phyloP scores from a whole-genome alignment of 2,329 filamentous ascomycete species.

The Colletotrichum siamense region DNA sequence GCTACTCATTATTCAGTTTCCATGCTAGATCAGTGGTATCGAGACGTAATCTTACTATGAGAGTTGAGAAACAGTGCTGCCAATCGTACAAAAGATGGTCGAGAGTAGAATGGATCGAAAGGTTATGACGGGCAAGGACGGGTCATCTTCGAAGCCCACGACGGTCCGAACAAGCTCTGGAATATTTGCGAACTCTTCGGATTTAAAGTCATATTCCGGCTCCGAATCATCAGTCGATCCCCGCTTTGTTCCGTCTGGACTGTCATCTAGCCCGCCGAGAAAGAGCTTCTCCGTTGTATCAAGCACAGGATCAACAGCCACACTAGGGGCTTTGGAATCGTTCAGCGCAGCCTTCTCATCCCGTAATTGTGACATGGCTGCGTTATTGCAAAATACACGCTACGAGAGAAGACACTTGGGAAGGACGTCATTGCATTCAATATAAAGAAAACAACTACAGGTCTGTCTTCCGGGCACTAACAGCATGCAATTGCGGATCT shows the following conservation, averaged over 20 bases:
- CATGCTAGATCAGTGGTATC: background rate
- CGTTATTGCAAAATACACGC: background rate
- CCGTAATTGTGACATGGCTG: background rate
- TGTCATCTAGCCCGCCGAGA: background rate
- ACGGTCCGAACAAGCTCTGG: slow-evolving; percentile 52
- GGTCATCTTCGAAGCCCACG: slow-evolving; percentile 63
- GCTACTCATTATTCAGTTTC: slow-evolving; percentile 51
- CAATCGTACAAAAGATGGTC: slow-evolving; percentile 1
- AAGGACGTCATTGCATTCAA: background rate
- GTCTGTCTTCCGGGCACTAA: no score
- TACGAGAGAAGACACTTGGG: background rate
- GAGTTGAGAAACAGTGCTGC: slow-evolving; percentile 6
- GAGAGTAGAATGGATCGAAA: slow-evolving; percentile 67
- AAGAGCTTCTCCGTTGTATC: slow-evolving; percentile 7
- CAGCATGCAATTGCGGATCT: slow-evolving; percentile 18
- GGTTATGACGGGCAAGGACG: slow-evolving; percentile 59
- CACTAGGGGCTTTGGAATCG: background rate
- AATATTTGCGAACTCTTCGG: slow-evolving; percentile 13
- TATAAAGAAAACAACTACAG: background rate
- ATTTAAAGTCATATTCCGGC: slow-evolving; percentile 16
- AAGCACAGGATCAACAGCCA: background rate
- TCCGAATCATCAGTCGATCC: background rate
- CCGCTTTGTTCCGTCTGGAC: background rate
- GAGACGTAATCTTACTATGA: background rate
- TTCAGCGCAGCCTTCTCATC: background rate